A percentile compares a stretch with the other conserved stretches of the same genome.
These are phyloP conservation scores for Dothiorella sarmentorum DNA, from an alignment of 2,329 filamentous ascomycete species.

Conservation along the genomic window DNA sequence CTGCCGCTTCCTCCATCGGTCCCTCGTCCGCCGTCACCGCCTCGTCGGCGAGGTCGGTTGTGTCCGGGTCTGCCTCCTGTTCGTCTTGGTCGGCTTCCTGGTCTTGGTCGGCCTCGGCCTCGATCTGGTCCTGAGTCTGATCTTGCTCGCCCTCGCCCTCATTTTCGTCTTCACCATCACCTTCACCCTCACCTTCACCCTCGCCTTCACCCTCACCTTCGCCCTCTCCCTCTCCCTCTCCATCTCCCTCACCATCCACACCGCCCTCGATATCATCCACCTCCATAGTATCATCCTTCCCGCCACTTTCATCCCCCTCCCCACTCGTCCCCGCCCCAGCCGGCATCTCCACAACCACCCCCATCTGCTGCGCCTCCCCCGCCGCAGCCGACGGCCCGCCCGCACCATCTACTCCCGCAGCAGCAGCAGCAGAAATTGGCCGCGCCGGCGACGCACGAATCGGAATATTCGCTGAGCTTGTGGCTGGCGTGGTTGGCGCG, in stretches of 20 bases:
- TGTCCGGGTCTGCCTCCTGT: constrained; percentile 46
- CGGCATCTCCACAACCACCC: neutral
- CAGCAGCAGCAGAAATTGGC: neutral
- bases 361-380: neutral
- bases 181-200: constrained; percentile 46
- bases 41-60: neutral
- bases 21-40: constrained; percentile 7
- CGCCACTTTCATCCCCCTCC: neutral
- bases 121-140: constrained; percentile 30
- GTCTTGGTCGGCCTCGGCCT: constrained; percentile 46
- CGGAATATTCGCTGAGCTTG: neutral
- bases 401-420: constrained; percentile 18
- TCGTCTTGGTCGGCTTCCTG: constrained; percentile 45
- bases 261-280: neutral
- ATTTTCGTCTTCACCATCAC: constrained; percentile 20
- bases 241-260: constrained; percentile 36
- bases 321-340: neutral
- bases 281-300: neutral
- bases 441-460: constrained; percentile 1
- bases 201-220: constrained; percentile 47
- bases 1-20: neutral
- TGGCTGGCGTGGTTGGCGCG: neutral
- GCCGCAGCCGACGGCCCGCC: constrained; percentile 22
- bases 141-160: constrained; percentile 31
- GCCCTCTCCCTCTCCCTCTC: constrained; percentile 49